Evolutionary conservation across 495 filamentous ascomycete species (phyloP).

Genomic region (Neurospora terricola): DNA sequence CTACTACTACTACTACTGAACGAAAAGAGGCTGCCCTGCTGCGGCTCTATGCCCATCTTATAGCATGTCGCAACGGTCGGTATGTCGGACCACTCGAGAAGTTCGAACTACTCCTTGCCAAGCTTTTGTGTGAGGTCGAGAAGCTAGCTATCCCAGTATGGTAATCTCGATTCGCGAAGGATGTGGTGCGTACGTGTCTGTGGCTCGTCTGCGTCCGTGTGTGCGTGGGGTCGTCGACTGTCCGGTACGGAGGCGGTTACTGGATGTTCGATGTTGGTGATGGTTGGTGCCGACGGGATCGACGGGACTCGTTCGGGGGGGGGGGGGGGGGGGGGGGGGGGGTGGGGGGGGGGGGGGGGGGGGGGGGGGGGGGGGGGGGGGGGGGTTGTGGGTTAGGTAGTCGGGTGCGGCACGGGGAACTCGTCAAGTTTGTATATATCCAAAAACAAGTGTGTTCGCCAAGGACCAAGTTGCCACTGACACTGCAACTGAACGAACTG

Average conservation of each 20-base stretch:
- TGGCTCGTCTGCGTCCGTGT: background rate
- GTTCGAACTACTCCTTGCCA: background rate
- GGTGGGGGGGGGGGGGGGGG: no score
- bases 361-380: no score
- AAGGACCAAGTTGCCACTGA: background rate
- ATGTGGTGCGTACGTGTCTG: background rate
- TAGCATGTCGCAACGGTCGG: background rate
- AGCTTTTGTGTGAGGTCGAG: background rate
- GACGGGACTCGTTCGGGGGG: background rate
- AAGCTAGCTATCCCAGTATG: background rate
- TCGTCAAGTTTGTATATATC: background rate
- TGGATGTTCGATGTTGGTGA: background rate
- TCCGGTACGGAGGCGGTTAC: background rate
- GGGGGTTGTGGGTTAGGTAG: no score
- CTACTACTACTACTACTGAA: background rate
- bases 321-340: no score
- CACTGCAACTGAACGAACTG: background rate
- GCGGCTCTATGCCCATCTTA: constrained; percentile 5
- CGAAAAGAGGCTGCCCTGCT: background rate
- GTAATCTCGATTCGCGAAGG: background rate
- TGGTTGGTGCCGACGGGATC: background rate
- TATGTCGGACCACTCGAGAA: background rate
- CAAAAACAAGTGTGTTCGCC: background rate
- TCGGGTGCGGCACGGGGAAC: background rate
- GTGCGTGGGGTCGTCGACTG: background rate